These are phyloP conservation scores for Fusarium dlaminii DNA, from an alignment of 2,329 filamentous ascomycete species.

Conservation along the genomic window DNA sequence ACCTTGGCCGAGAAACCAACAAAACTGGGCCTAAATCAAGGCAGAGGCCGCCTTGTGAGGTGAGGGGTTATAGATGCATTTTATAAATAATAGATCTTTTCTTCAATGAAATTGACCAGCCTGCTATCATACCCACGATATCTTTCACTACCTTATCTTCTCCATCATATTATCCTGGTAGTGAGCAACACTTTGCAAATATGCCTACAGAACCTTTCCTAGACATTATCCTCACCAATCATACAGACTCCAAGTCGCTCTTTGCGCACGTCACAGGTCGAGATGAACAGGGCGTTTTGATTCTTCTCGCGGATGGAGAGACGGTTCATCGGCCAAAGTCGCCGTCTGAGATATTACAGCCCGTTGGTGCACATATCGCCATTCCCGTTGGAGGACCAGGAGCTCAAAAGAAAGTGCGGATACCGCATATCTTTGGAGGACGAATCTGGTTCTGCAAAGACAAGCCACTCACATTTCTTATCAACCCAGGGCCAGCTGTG, in stretches of 20 bases:
- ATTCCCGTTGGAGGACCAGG: conserved; percentile 73
- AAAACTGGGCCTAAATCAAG: conserved; percentile 34
- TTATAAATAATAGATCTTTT: neutral
- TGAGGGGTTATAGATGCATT: conserved; percentile 4
- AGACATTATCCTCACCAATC: conserved; percentile 71
- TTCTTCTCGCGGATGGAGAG: conserved; percentile 72
- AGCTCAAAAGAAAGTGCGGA: conserved; percentile 65
- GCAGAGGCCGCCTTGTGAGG: neutral
- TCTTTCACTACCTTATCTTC: neutral
- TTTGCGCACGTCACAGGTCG: conserved; percentile 77
- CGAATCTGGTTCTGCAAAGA: conserved; percentile 77
- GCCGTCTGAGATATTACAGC: conserved; percentile 59
- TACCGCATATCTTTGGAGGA: conserved; percentile 76
- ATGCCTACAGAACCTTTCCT: conserved; percentile 52
- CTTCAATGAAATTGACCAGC: neutral
- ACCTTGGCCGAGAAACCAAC: conserved; percentile 10
- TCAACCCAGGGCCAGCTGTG: conserved; percentile 77
- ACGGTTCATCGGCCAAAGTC: conserved; percentile 72
- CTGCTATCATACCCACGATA: neutral
- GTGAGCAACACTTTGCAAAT: neutral
- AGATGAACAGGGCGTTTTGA: conserved; percentile 66
- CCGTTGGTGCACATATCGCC: conserved; percentile 66
- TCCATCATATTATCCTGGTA: neutral
- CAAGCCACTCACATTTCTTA: conserved; percentile 69
- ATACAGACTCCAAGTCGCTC: conserved; percentile 63